Conservation (phyloP, 1,139 yeast genomes). For the Arxiozyma telluris region DNA sequence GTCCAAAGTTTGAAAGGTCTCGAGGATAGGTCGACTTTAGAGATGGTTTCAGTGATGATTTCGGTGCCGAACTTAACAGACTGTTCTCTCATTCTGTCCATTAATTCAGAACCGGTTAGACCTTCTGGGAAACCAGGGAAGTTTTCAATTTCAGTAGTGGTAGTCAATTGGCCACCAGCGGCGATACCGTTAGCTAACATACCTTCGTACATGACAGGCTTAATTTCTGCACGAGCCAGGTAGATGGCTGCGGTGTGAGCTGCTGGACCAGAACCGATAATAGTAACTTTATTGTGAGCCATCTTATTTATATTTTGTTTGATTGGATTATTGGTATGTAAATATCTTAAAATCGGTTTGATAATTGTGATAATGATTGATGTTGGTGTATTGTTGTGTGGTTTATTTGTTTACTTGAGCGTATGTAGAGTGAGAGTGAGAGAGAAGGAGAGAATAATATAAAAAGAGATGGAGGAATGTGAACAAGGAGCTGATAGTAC, state of each 20-base stretch:
- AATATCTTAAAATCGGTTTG: neutral
- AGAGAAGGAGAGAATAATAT: no score
- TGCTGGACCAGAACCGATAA: conserved; percentile 97
- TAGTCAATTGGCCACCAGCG: conserved; percentile 97
- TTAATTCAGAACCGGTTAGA: conserved; percentile 75
- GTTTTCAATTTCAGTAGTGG: conserved; percentile 95
- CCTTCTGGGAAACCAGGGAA: conserved; percentile 98
- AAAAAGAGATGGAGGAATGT: no score
- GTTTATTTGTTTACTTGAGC: neutral
- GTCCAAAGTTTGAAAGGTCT: conserved; percentile 96
- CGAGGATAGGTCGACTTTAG: conserved; percentile 77
- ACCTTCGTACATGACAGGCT: conserved; percentile 91
- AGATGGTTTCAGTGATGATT: conserved; percentile 85
- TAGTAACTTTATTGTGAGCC: conserved; percentile 84
- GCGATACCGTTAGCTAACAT: conserved; percentile 96
- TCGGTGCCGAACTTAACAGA: conserved; percentile 82
- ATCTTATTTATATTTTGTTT: conserved; percentile 30
- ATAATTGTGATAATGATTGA: neutral
- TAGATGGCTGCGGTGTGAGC: conserved; percentile 99
- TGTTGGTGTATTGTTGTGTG: neutral
- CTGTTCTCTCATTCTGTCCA: conserved; percentile 91
- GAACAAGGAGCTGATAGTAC: no score
- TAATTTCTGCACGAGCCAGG: conserved; percentile 90
- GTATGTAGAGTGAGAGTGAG: no score
- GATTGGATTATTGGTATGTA: neutral